phyloP scores from a whole-genome alignment of 2,329 filamentous ascomycete species.

The Arthrobotrys sinensis region DNA sequence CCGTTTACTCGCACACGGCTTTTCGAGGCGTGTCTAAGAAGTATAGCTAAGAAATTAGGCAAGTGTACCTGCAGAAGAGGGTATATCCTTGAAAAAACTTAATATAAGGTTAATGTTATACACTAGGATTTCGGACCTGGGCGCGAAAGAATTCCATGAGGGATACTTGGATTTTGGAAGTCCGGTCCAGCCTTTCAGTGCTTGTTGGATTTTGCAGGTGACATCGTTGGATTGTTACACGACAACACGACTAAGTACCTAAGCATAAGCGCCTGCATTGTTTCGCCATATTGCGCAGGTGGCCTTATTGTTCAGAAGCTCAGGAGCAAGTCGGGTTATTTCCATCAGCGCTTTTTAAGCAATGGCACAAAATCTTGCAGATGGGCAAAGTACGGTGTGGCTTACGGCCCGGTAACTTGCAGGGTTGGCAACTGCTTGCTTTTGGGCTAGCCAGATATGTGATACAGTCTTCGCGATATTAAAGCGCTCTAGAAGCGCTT shows the following conservation, averaged over 20 bases:
- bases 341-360: conserved; percentile 10
- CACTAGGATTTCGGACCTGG: conserved; percentile 30
- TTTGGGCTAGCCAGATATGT: not conserved
- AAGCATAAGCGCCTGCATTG: conserved; percentile 29
- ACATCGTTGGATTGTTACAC: conserved; percentile 7
- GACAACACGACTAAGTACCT: conserved; percentile 20
- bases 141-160: conserved; percentile 29
- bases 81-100: conserved; percentile 37
- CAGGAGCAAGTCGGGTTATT: conserved; percentile 8
- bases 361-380: not conserved
- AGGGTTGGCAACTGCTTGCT: conserved; percentile 20
- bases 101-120: conserved; percentile 45
- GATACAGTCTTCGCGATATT: conserved; percentile 25
- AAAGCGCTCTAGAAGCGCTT: conserved; percentile 32
- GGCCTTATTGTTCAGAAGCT: conserved; percentile 9
- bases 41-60: conserved; percentile 31
- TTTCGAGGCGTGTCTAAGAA: conserved; percentile 1
- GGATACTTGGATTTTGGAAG: not conserved
- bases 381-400: conserved; percentile 2
- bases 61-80: conserved; percentile 40
- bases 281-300: conserved; percentile 31
- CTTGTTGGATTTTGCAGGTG: not conserved
- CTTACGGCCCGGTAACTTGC: conserved; percentile 8
- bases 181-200: not conserved
- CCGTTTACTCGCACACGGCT: conserved; percentile 39